A percentile compares a stretch with the other conserved stretches of the same genome.
phyloP scores from a whole-genome alignment of 2,329 filamentous ascomycete genomes.

The Alternaria brassicicola region DNA sequence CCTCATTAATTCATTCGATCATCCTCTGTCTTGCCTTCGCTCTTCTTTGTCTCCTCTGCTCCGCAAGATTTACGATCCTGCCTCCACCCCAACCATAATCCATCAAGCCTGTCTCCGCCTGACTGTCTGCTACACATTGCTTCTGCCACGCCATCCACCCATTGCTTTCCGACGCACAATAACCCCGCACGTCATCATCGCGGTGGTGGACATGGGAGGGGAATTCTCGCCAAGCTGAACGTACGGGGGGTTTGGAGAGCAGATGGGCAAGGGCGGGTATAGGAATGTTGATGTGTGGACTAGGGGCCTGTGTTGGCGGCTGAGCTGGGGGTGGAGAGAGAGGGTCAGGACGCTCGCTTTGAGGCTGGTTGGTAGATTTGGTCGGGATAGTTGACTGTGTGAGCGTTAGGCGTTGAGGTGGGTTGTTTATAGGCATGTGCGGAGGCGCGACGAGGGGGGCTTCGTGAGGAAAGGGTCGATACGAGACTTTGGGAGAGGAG shows the following conservation, averaged over 20 bases:
- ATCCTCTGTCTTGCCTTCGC: not conserved
- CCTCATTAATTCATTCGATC: not conserved
- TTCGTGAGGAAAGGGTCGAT: not conserved
- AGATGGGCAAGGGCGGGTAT: not conserved
- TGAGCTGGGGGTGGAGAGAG: not conserved
- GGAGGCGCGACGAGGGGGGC: not conserved
- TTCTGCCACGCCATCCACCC: not conserved
- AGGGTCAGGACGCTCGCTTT: not conserved
- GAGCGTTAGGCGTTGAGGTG: not conserved
- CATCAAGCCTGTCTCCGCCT: not conserved
- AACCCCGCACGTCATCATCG: not conserved
- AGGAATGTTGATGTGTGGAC: not conserved
- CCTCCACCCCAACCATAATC: slow-evolving; percentile 5
- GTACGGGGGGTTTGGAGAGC: not conserved
- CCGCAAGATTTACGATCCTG: not conserved
- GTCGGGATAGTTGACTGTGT: not conserved
- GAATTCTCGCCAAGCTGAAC: not conserved
- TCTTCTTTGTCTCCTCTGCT: not conserved
- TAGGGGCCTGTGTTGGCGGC: not conserved
- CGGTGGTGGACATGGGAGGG: slow-evolving; percentile 1
- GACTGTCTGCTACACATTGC: not conserved
- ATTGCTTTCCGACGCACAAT: not conserved
- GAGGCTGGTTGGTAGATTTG: not conserved
- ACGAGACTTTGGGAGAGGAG: not conserved
- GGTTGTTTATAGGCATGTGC: not conserved